Percentiles rank a stretch among this genome's conserved stretches.
Conservation (phyloP, 495 filamentous ascomycete genomes). For the Penicillium lagena region DNA sequence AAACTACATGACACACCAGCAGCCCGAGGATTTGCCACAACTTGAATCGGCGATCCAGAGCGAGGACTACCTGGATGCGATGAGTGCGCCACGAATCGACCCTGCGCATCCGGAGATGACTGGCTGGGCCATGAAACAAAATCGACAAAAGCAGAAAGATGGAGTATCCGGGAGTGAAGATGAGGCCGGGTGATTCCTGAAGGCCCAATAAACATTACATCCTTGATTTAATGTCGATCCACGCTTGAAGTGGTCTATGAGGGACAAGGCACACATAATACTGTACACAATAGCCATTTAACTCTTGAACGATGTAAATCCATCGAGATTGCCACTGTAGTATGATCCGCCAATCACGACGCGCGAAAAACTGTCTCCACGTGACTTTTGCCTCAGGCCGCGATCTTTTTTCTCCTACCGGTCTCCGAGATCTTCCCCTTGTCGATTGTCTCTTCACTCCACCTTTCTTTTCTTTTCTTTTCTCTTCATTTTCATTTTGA, state of each 20-base stretch:
- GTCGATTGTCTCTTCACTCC: conserved; percentile 6
- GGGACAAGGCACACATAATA: not conserved
- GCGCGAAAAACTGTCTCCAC: conserved; percentile 7
- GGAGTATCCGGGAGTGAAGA: conserved; percentile 15
- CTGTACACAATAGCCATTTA: not conserved
- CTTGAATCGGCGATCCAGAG: conserved; percentile 48
- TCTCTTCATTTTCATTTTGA: conserved; percentile 13
- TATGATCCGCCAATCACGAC: conserved; percentile 14
- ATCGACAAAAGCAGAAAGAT: conserved; percentile 29
- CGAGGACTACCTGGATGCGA: conserved; percentile 56
- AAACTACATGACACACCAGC: conserved; percentile 51
- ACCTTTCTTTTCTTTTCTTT: conserved; percentile 11
- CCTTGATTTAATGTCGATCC: no score
- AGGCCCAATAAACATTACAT: not conserved
- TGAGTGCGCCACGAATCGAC: conserved; percentile 57
- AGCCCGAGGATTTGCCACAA: conserved; percentile 39
- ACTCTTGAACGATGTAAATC: not conserved
- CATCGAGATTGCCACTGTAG: conserved; percentile 5
- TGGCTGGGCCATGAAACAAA: conserved; percentile 46
- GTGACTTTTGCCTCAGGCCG: conserved; percentile 5
- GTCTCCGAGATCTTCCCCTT: conserved; percentile 9
- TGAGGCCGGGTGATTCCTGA: conserved; percentile 11
- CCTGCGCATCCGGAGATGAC: conserved; percentile 42
- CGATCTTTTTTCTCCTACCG: conserved; percentile 18
- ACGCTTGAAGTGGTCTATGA: no score